A percentile compares a stretch with the other conserved stretches of the same genome.
Conservation (phyloP, 129 eudicot species). For the Artemisia argyi region DNA sequence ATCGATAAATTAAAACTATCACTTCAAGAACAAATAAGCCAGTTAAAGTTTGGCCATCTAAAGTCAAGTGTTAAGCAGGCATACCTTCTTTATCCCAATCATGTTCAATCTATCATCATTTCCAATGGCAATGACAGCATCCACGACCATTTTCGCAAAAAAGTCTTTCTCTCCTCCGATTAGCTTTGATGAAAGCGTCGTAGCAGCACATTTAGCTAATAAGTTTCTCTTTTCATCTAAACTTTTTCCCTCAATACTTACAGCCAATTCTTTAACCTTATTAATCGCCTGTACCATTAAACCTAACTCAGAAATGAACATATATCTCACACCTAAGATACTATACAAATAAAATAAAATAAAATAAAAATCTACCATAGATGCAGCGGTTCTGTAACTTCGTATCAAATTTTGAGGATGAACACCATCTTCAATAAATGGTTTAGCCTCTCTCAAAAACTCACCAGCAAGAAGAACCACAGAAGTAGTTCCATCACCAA, state of each 20-base stretch:
- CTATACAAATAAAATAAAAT: not conserved
- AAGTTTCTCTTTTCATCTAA: slow-evolving; percentile 85
- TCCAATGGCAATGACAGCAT: slow-evolving; percentile 94
- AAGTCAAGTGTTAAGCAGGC: slow-evolving; percentile 9
- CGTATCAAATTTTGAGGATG: slow-evolving; percentile 94
- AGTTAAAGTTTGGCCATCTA: not conserved
- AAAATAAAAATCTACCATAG: slow-evolving; percentile 49
- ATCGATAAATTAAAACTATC: not conserved
- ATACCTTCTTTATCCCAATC: slow-evolving; percentile 98
- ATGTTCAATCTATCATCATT: slow-evolving; percentile 83
- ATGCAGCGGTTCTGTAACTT: slow-evolving; percentile 70
- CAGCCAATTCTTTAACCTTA: slow-evolving; percentile 85
- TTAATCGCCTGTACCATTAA: slow-evolving; percentile 57
- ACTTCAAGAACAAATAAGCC: slow-evolving; percentile 5
- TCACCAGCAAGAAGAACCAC: slow-evolving; percentile 98
- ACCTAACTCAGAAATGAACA: slow-evolving; percentile 1
- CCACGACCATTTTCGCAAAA: slow-evolving; percentile 95
- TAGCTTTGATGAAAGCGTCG: slow-evolving; percentile 94
- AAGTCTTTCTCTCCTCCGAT: slow-evolving; percentile 99
- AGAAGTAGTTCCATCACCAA: slow-evolving; percentile 99
- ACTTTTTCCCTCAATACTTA: slow-evolving; percentile 93
- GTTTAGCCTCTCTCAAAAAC: slow-evolving; percentile 93
- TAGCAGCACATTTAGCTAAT: slow-evolving; percentile 95
- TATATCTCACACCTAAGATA: not conserved
- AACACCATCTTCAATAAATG: slow-evolving; percentile 96